Evolutionary conservation across 768 basidiomycete genomes (phyloP), one percentile per base, ranked within the genome.

Genomic region (Dendrothele bispora): DNA sequence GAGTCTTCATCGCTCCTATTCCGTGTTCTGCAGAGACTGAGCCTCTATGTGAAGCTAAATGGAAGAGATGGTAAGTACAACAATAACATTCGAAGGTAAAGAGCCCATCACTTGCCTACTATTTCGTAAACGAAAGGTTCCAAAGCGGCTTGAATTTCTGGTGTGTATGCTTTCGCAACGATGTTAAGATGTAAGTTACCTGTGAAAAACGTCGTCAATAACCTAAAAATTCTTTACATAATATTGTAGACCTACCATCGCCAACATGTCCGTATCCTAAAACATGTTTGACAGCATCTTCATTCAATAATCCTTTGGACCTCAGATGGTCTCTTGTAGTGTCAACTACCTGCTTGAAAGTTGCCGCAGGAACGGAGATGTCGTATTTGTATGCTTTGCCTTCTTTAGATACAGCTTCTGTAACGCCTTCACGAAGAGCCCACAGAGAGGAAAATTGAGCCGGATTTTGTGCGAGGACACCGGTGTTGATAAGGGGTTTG

Each of bases 311-410:
- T 4, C 84, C 88, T 55, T 84, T 83, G 18, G 80, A 78, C 27
- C 73, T 65, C 29, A 98, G 70, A 46, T 81, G 84, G 51, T 86
- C 82, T 48, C 88, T 74, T 27, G 93, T 86, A 26, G 77, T 67
- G 61, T 97, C 90, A 26, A 98, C 90, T 12, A 95, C 83, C 7
- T 78, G 77, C 68, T 98, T 86, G 78, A 98, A 98, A 52, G 82
- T 79, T 17, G 81, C 77, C 4, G 94, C 74, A 5, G 95, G 95
- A 12, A 98, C 81, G 10, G 91, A 93, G 37, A 99, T 80, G 59
- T 97, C 94, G 61, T 98, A 99, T 70, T 99, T 99, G 74, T 98
- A 98, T 5, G 86, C 84, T 56, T 92, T 93, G 35, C 97, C 97
- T 63, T 91, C 85, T 62, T 98, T 98, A 30, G 89, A 88, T 4